Base-by-base conservation (phyloP, 306 rosid genomes). In the Lotus japonicus region DNA sequence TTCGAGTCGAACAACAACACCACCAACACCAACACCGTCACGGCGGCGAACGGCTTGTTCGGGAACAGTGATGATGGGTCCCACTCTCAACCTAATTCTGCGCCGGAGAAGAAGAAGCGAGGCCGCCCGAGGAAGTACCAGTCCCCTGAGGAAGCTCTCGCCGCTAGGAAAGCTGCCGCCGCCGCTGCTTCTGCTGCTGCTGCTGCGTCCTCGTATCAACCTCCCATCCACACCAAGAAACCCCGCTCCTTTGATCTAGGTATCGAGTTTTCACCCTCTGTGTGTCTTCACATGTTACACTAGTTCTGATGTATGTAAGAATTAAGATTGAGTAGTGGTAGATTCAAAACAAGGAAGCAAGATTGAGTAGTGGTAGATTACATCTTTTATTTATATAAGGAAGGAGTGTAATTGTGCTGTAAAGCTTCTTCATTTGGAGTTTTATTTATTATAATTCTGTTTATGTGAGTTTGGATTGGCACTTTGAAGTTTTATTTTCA, bases 111-210 rank as follows among this genome's bases (percentile, higher is more conserved):
- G 84, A 66, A 92, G 84, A 91, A 88, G 83, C 80, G 97, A 18
- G 97, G 97, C 9, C 64, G 97, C 10, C 97, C 97, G 1, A 75
- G 97, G 49, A 91, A 88, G 88, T 91, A 91, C 64, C 84, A 84
- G 2, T 80, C 92, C 1, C 94, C 96, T 0, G 92, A 84, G 57
- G 86, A 86, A 72, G 96, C 89, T 41, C 62, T 83, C 17, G 96
- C 97, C 9, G 95, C 95, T 0, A 84, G 85, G 83, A 90, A 85
- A 78, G 89, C 66, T 1, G 66, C 66, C 0, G 50, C 67, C 0
- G 67, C 66, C 0, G 66, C 66, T 0, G 66, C 66, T 0, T 0
- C 36, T 5, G 6, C 36, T 31, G 36, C 95, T 19, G 85, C 23
- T 15, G 1, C 63, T 13, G 70, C 92, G 64, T 44, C 92, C 61